Conservation (phyloP, 2,329 filamentous ascomycete species). For the Hawksworthiomyces lignivorus region DNA sequence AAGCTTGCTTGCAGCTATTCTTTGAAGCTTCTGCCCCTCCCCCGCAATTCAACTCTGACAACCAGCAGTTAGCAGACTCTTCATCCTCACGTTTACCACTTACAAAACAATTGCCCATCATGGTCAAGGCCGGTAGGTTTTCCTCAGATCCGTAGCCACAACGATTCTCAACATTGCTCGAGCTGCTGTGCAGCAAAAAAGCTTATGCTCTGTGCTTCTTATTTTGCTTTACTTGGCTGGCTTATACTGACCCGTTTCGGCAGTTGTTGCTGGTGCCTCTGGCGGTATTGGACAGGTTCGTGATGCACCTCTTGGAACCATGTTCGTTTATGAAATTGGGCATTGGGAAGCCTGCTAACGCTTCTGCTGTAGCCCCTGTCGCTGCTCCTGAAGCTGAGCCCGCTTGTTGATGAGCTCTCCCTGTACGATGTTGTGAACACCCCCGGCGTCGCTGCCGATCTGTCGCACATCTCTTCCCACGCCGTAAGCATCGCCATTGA, state of each 20-base stretch:
- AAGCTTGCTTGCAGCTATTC: not conserved
- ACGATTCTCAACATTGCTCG: not conserved
- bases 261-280: conserved; percentile 86
- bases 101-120: conserved; percentile 19
- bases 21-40: conserved; percentile 17
- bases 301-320: too few relatives aligned
- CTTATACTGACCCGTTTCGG: conserved; percentile 2
- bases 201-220: not conserved
- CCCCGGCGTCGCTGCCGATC: conserved; percentile 88
- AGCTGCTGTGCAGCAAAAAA: not conserved
- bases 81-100: not conserved
- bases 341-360: conserved; percentile 7
- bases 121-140: conserved; percentile 31
- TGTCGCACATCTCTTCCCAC: conserved; percentile 91
- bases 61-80: too few relatives aligned
- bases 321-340: too few relatives aligned
- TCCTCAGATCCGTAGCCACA: too few relatives aligned
- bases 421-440: conserved; percentile 99
- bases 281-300: conserved; percentile 96
- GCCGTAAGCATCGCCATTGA: too few relatives aligned
- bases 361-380: conserved; percentile 71
- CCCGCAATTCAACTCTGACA: conserved; percentile 13
- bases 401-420: conserved; percentile 82
- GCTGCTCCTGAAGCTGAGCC: conserved; percentile 85
- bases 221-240: not conserved